Conservation (phyloP, 2,329 filamentous ascomycete genomes). For the Epichloe baconii region DNA sequence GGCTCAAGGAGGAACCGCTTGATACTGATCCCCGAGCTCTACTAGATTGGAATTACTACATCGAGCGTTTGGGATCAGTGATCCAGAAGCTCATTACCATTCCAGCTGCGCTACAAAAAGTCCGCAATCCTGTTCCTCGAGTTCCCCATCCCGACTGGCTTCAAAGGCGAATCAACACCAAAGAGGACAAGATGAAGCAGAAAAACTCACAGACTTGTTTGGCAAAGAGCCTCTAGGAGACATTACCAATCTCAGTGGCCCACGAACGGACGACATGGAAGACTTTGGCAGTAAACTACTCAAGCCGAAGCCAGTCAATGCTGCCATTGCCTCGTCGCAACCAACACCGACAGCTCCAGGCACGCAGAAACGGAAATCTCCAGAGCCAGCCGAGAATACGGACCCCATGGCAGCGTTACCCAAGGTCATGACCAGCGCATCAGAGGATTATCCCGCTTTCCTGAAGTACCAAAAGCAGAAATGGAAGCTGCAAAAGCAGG, state of each 20-base stretch:
- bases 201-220: slow-evolving; percentile 97
- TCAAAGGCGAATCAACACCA: slow-evolving; percentile 81
- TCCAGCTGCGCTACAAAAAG: slow-evolving; percentile 86
- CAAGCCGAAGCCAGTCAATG: slow-evolving; percentile 47
- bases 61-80: slow-evolving; percentile 88
- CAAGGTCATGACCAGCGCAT: slow-evolving; percentile 69
- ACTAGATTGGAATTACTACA: slow-evolving; percentile 95
- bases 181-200: slow-evolving; percentile 96
- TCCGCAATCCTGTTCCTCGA: slow-evolving; percentile 85
- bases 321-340: slow-evolving; percentile 43
- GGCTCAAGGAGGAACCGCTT: slow-evolving; percentile 83
- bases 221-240: slow-evolving; percentile 57
- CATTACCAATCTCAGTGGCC: slow-evolving; percentile 50
- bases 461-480: slow-evolving; percentile 94
- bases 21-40: slow-evolving; percentile 84
- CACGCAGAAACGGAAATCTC: slow-evolving; percentile 59
- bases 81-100: slow-evolving; percentile 99
- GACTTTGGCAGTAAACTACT: slow-evolving; percentile 62
- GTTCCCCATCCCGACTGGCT: slow-evolving; percentile 96
- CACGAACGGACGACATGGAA: slow-evolving; percentile 56
- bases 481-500: slow-evolving; percentile 95
- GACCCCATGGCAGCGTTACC: slow-evolving; percentile 79
- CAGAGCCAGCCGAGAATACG: slow-evolving; percentile 49
- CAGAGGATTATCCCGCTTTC: slow-evolving; percentile 77
- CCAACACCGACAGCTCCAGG: slow-evolving; percentile 22